Evolutionary conservation across 192 early-diverging fungal genomes (phyloP), one percentile per base, ranked within the genome.

Genomic region (Geranomyces variabilis): DNA sequence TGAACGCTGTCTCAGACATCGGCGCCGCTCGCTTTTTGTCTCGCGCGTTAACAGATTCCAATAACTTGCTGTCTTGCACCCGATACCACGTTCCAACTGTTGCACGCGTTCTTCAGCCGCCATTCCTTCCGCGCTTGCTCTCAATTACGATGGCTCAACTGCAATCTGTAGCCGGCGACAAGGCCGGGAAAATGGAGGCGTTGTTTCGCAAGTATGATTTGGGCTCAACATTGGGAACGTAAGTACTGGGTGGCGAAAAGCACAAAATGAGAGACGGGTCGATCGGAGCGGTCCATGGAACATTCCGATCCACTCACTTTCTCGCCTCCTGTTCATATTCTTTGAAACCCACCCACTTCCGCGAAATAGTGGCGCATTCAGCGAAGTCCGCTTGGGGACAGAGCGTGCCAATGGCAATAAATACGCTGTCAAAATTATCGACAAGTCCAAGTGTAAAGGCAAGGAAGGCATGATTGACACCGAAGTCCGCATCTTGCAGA

Each of bases 381-480:
- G 91, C 17, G 88, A 93, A 72, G 92, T 95, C 66, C 79, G 84
- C 36, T 73, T 87, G 28, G 91, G 86, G 1, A 81, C 87, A 31
- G 81, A 89, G 22, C 86, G 90, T 57, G 80, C 75, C 24, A 88
- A 88, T 34, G 86, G 90, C 49, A 67, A 87, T 48, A 83, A 86
- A 64, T 86, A 88, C 68, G 94, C 94, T 0, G 91, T 93, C 63
- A 96, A 96, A 77, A 91, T 96, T 72, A 90, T 96, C 75, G 91
- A 93, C 58, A 90, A 89, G 62, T 68, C 83, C 29, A 87, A 90
- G 80, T 87, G 90, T 84, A 81, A 80, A 45, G 87, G 90, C 45
- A 89, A 90, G 45, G 83, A 89, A 33, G 83, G 82, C 59, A 92
- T 90, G 76, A 92, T 91, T 31, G 91, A 92, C 28, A 89, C 92